A percentile compares a stretch with the other conserved stretches of the same genome.
Evolutionary conservation across 805 yeast genomes (phyloP).

Genomic region (Lipomyces lipofer): DNA sequence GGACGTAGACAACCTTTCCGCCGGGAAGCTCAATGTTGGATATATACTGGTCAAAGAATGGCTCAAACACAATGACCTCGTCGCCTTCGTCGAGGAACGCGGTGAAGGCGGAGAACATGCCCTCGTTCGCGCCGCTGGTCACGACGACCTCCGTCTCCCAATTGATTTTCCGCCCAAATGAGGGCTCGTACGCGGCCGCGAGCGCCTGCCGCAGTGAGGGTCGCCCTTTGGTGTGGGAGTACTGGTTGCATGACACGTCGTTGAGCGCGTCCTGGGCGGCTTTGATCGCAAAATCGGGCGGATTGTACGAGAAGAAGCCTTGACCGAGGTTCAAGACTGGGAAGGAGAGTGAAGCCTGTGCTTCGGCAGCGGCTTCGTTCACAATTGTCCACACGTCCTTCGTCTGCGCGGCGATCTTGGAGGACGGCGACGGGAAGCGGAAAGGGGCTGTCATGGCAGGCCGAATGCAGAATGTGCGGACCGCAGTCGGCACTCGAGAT

Average conservation of each 20-base stretch:
- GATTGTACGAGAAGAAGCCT: conserved; percentile 94
- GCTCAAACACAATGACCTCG: conserved; percentile 94
- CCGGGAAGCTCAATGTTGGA: conserved; percentile 93
- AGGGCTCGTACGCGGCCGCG: conserved; percentile 68
- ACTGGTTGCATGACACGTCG: conserved; percentile 78
- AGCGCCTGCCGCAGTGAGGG: conserved; percentile 71
- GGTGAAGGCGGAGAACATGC: conserved; percentile 78
- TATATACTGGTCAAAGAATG: conserved; percentile 95
- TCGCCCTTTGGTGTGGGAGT: conserved; percentile 88
- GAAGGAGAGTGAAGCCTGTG: conserved; percentile 65
- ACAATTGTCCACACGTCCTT: conserved; percentile 90
- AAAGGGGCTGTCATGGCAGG: no score
- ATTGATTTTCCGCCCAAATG: conserved; percentile 57
- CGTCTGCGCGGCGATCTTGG: conserved; percentile 30
- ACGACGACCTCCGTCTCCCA: conserved; percentile 66
- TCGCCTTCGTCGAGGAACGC: conserved; percentile 86
- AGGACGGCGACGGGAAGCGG: no score
- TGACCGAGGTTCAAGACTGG: conserved; percentile 90
- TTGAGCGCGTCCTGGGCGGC: conserved; percentile 79
- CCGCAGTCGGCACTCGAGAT: no score
- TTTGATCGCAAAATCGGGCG: conserved; percentile 87
- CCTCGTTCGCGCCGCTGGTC: conserved; percentile 95
- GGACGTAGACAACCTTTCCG: conserved; percentile 85
- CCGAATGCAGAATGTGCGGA: no score
- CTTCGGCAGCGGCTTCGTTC: conserved; percentile 91